Percentiles rank a stretch among this genome's conserved stretches.
phyloP scores from a whole-genome alignment of 2,329 filamentous ascomycete genomes.

The Penicillium freii region DNA sequence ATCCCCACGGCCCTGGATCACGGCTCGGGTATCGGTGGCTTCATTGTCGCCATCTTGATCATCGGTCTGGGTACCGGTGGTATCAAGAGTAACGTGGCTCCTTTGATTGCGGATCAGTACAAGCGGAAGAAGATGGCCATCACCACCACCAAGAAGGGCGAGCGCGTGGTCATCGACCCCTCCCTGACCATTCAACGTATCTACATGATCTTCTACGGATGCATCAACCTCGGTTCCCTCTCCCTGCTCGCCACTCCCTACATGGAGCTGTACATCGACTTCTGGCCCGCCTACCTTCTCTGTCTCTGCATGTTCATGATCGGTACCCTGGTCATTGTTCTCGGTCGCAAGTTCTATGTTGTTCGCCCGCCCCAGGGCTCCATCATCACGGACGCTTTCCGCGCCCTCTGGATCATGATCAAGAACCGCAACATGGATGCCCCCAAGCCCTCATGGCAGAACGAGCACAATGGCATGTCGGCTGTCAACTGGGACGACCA shows the following conservation, averaged over 20 bases:
- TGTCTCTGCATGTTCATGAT: slow-evolving; percentile 63
- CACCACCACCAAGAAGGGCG: slow-evolving; percentile 44
- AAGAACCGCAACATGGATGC: slow-evolving; percentile 57
- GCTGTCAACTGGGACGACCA: slow-evolving; percentile 62
- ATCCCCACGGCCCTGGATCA: slow-evolving; percentile 52
- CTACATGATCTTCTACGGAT: slow-evolving; percentile 73
- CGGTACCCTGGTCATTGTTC: slow-evolving; percentile 56
- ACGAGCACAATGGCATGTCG: slow-evolving; percentile 47
- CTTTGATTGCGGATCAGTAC: slow-evolving; percentile 65
- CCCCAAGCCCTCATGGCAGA: slow-evolving; percentile 65
- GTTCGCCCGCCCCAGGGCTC: slow-evolving; percentile 59
- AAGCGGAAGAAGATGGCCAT: slow-evolving; percentile 55
- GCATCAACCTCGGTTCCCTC: slow-evolving; percentile 71
- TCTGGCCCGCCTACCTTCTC: slow-evolving; percentile 64
- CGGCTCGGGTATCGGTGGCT: slow-evolving; percentile 54
- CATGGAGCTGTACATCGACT: slow-evolving; percentile 66
- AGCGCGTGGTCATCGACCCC: slow-evolving; percentile 64
- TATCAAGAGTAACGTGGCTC: slow-evolving; percentile 66
- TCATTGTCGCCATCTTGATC: slow-evolving; percentile 57
- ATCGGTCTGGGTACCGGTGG: slow-evolving; percentile 67
- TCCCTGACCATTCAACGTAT: slow-evolving; percentile 65
- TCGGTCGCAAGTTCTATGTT: slow-evolving; percentile 47
- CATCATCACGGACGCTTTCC: slow-evolving; percentile 65
- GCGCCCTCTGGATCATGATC: slow-evolving; percentile 56
- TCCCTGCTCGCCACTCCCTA: slow-evolving; percentile 65